phyloP scores from a whole-genome alignment of 139 green algal species.

The Chlorella sorokiniana region DNA sequence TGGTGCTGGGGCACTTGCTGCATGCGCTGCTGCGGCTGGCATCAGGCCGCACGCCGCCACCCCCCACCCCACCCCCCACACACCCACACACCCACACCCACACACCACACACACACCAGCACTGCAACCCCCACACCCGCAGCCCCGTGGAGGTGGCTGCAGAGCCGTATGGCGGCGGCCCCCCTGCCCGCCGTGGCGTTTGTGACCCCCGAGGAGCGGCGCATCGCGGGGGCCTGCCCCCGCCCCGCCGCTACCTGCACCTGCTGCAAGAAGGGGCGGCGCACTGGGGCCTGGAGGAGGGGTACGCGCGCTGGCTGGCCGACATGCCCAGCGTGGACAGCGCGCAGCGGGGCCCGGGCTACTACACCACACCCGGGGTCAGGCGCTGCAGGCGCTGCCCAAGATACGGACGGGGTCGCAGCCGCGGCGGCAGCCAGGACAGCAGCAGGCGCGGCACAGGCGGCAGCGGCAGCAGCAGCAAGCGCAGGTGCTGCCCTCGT shows the following conservation, averaged over 20 bases:
- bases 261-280: slow-evolving; percentile 46
- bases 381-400: slow-evolving; percentile 31
- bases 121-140: not conserved
- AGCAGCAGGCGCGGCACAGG: not conserved
- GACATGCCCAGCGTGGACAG: slow-evolving; percentile 11
- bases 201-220: slow-evolving; percentile 44
- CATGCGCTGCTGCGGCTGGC: no score
- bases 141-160: slow-evolving; percentile 53
- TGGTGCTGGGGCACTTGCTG: no score
- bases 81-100: no score
- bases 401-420: slow-evolving; percentile 47
- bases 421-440: slow-evolving; percentile 1
- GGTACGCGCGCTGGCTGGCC: slow-evolving; percentile 50
- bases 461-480: not conserved
- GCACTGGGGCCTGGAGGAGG: slow-evolving; percentile 44
- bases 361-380: slow-evolving; percentile 36
- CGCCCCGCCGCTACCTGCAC: slow-evolving; percentile 52
- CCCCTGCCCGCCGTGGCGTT: slow-evolving; percentile 49
- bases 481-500: no score
- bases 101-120: no score
- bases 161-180: slow-evolving; percentile 17
- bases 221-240: slow-evolving; percentile 47
- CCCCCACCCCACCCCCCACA: no score
- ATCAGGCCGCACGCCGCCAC: no score
- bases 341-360: slow-evolving; percentile 17